Conservation (phyloP, 176 grass and related monocot genomes). For the Phoenix roebelenii region DNA sequence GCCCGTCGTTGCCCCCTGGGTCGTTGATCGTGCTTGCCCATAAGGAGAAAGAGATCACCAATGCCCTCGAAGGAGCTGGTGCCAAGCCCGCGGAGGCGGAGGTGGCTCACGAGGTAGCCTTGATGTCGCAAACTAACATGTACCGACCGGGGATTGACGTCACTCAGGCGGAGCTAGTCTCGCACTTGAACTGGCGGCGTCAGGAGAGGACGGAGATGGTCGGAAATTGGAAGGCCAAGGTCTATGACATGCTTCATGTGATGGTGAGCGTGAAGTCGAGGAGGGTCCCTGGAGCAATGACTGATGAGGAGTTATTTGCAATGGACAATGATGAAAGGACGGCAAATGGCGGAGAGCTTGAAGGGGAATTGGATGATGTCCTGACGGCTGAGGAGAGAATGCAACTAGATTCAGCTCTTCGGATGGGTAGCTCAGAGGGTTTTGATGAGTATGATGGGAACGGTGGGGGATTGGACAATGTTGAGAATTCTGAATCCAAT, state of each 20-base stretch:
- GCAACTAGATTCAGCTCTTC: constrained; percentile 81
- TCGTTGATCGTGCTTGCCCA: constrained; percentile 86
- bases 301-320: constrained; percentile 83
- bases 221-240: constrained; percentile 88
- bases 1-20: constrained; percentile 55
- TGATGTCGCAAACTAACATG: constrained; percentile 99
- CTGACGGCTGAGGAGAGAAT: constrained; percentile 85
- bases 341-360: constrained; percentile 9
- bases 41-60: constrained; percentile 95
- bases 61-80: constrained; percentile 78
- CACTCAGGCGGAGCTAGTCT: constrained; percentile 84
- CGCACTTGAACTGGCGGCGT: constrained; percentile 84
- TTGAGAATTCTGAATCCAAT: constrained; percentile 38
- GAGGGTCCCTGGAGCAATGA: constrained; percentile 87
- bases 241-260: constrained; percentile 84
- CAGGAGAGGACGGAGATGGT: constrained; percentile 65
- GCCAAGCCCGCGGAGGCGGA: constrained; percentile 71
- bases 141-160: constrained; percentile 89
- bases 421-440: constrained; percentile 46
- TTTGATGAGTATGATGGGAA: constrained; percentile 46
- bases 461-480: constrained; percentile 24
- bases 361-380: constrained; percentile 55
- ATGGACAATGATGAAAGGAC: constrained; percentile 62
- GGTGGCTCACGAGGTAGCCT: constrained; percentile 80
- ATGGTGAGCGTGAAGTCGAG: constrained; percentile 89